Percentiles rank a stretch among this genome's conserved stretches.
These are phyloP conservation scores for Zymoseptoria ardabiliae DNA, from an alignment of 2,329 filamentous ascomycete genomes.

Conservation along the genomic window DNA sequence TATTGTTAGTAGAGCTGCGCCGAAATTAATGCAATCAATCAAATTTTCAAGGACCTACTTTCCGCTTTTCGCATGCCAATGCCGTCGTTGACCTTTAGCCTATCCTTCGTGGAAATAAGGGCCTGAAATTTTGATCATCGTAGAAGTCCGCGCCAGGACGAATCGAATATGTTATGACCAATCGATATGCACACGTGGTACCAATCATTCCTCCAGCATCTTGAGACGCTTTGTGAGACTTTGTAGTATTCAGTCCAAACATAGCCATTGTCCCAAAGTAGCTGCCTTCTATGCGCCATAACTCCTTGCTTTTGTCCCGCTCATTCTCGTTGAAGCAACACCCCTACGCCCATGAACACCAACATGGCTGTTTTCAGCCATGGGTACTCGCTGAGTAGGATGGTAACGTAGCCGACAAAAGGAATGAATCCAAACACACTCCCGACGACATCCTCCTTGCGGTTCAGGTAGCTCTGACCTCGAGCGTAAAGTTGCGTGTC, in stretches of 20 bases:
- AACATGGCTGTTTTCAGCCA: constrained; percentile 96
- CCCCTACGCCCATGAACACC: constrained; percentile 88
- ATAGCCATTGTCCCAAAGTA: not conserved
- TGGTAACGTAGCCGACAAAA: constrained; percentile 94
- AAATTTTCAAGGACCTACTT: no score
- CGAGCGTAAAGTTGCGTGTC: constrained; percentile 85
- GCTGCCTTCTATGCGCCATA: not conserved
- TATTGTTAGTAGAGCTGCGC: no score
- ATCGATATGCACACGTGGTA: not conserved
- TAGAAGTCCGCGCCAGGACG: no score
- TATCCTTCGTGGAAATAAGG: no score
- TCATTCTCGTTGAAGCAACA: constrained; percentile 83
- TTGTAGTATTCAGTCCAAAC: not conserved
- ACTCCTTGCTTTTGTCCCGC: constrained; percentile 9
- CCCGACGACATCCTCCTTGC: constrained; percentile 77
- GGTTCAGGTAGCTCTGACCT: constrained; percentile 78
- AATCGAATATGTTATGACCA: no score
- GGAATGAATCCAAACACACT: constrained; percentile 88
- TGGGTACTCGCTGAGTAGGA: constrained; percentile 87
- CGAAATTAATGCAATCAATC: no score
- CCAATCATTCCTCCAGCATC: not conserved
- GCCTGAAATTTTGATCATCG: no score
- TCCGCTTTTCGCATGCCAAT: no score
- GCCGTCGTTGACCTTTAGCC: no score
- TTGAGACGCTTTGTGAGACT: not conserved